Conservation (phyloP, 106 monocot species). For the Iris macrosiphon region DNA sequence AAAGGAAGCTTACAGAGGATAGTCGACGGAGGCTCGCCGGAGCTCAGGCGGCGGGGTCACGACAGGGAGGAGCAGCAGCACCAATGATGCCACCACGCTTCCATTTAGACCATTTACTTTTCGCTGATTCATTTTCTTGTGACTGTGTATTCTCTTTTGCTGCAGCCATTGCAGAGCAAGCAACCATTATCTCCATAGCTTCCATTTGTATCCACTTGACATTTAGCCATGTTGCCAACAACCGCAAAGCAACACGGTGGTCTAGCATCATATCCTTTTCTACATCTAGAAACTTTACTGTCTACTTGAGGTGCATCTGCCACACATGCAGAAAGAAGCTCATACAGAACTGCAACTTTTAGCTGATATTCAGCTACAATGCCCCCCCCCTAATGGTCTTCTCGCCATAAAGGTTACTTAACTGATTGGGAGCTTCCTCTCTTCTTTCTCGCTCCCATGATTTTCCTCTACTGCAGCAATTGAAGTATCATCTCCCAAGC, state of each 20-base stretch:
- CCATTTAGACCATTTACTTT: slow-evolving; percentile 81
- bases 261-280: slow-evolving; percentile 93
- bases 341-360: slow-evolving; percentile 63
- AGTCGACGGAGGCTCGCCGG: too few relatives aligned
- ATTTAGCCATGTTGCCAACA: slow-evolving; percentile 82
- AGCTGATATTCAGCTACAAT: slow-evolving; percentile 25
- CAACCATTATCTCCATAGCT: slow-evolving; percentile 97
- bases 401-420: slow-evolving; percentile 6
- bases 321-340: slow-evolving; percentile 93
- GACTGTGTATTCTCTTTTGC: slow-evolving; percentile 52
- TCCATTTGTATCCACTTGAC: slow-evolving; percentile 86
- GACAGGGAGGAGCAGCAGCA: slow-evolving; percentile 90
- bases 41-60: too few relatives aligned
- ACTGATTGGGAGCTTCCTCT: slow-evolving; percentile 5
- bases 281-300: slow-evolving; percentile 24
- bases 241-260: slow-evolving; percentile 77
- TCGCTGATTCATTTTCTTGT: slow-evolving; percentile 29
- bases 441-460: slow-evolving; percentile 6
- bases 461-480: slow-evolving; percentile 20
- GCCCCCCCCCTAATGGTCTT: slow-evolving; percentile 15
- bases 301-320: slow-evolving; percentile 55
- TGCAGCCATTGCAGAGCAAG: slow-evolving; percentile 94
- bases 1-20: too few relatives aligned
- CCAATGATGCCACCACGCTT: slow-evolving; percentile 95
- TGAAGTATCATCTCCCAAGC: slow-evolving; percentile 30